These are phyloP conservation scores for Geoglossum glabrum DNA, from an alignment of 495 filamentous ascomycete genomes.

Conservation along the genomic window DNA sequence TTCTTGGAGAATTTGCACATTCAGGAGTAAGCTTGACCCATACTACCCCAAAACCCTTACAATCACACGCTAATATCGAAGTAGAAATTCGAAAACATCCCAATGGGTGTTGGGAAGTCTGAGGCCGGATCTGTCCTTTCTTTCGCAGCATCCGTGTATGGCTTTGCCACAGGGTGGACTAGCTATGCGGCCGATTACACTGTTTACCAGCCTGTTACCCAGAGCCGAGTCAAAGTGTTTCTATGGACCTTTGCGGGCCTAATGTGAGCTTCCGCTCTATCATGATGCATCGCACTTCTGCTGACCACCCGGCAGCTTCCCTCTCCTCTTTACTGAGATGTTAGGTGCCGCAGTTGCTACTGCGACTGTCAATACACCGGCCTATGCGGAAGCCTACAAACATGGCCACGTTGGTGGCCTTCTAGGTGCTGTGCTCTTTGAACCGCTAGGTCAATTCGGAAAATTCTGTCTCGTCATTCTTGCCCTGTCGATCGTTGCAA, in stretches of 20 bases:
- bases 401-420: conserved; percentile 49
- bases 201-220: conserved; percentile 51
- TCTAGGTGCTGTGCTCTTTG: conserved; percentile 43
- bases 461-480: conserved; percentile 69
- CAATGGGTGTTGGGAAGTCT: conserved; percentile 37
- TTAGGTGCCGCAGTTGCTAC: conserved; percentile 57
- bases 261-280: conserved; percentile 15
- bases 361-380: conserved; percentile 32
- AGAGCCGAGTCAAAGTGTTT: conserved; percentile 41
- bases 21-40: conserved; percentile 27
- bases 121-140: conserved; percentile 48
- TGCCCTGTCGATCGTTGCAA: conserved; percentile 60
- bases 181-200: conserved; percentile 68
- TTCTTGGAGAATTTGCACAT: conserved; percentile 52
- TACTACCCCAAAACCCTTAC: background rate
- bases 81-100: conserved; percentile 37
- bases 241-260: conserved; percentile 49
- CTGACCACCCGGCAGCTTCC: conserved; percentile 15
- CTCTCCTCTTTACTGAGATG: conserved; percentile 60
- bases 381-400: conserved; percentile 39
- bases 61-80: background rate
- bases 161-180: conserved; percentile 67
- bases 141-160: conserved; percentile 54
- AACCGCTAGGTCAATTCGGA: conserved; percentile 51
- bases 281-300: background rate